Conservation (phyloP, 805 yeast species). For the Candida xiaguanensis region DNA sequence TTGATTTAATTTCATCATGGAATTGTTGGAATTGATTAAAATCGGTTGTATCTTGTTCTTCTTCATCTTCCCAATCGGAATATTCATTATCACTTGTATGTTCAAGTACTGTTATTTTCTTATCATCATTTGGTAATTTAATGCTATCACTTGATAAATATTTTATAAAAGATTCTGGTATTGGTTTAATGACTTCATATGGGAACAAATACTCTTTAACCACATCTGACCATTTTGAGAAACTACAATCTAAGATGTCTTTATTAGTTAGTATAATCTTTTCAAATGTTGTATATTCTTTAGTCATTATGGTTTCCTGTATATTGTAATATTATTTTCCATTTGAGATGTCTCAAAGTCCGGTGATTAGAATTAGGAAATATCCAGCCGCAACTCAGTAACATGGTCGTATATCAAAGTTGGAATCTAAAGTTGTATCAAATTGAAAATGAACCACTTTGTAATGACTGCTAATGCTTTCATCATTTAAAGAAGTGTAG, state of each 20-base stretch:
- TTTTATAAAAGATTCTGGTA: slow-evolving; percentile 31
- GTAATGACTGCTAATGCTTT: no score
- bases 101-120: slow-evolving; percentile 13
- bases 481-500: no score
- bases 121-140: slow-evolving; percentile 15
- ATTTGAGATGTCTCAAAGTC: no score
- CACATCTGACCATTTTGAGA: slow-evolving; percentile 30
- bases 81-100: slow-evolving; percentile 59
- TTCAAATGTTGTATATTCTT: slow-evolving; percentile 25
- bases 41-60: slow-evolving; percentile 12
- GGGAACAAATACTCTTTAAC: slow-evolving; percentile 19
- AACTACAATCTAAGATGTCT: slow-evolving; percentile 32
- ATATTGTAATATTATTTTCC: no score
- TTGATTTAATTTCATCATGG: slow-evolving; percentile 47
- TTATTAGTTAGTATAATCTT: slow-evolving; percentile 20
- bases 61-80: slow-evolving; percentile 60
- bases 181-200: slow-evolving; percentile 25
- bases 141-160: slow-evolving; percentile 29
- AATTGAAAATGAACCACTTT: no score
- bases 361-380: no score
- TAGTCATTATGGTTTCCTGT: slow-evolving; percentile 12
- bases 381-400: no score
- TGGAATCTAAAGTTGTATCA: no score
- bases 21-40: slow-evolving; percentile 52
- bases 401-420: no score